These are phyloP conservation scores for Paraconiothyrium brasiliense DNA, from an alignment of 2,329 filamentous ascomycete species.

Conservation along the genomic window DNA sequence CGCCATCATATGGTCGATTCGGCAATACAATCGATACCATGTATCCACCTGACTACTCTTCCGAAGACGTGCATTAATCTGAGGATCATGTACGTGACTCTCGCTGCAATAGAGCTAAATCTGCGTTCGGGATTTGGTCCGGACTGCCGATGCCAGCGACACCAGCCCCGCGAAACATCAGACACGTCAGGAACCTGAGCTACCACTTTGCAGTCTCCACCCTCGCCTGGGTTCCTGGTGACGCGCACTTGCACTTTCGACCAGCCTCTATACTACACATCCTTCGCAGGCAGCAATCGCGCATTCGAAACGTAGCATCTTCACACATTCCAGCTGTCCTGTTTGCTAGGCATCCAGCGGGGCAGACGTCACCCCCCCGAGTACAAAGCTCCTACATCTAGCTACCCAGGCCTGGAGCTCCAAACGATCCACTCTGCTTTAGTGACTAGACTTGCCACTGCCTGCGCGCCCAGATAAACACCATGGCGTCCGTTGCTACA, in stretches of 20 bases:
- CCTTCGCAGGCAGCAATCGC: slow-evolving; percentile 6
- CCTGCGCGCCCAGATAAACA: slow-evolving; percentile 14
- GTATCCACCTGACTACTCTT: slow-evolving; percentile 9
- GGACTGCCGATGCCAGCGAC: slow-evolving; percentile 18
- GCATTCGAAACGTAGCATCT: slow-evolving; percentile 24
- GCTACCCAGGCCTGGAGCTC: slow-evolving; percentile 11
- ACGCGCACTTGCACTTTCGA: not conserved
- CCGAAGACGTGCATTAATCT: slow-evolving; percentile 21
- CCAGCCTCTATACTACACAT: not conserved
- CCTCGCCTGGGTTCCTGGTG: slow-evolving; percentile 7
- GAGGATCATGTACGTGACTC: slow-evolving; percentile 21
- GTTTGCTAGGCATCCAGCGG: slow-evolving; percentile 37
- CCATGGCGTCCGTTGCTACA: slow-evolving; percentile 59
- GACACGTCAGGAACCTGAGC: slow-evolving; percentile 29
- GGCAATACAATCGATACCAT: not conserved
- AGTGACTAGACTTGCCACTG: not conserved
- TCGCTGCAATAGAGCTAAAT: slow-evolving; percentile 1
- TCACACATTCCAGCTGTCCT: slow-evolving; percentile 21
- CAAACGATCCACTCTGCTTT: slow-evolving; percentile 7
- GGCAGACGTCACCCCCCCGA: slow-evolving; percentile 26
- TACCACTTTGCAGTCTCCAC: not conserved
- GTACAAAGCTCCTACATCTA: slow-evolving; percentile 14
- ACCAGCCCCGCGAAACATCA: slow-evolving; percentile 26
- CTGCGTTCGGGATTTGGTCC: slow-evolving; percentile 17
- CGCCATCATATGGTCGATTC: not conserved